Percentiles rank a stretch among this genome's conserved stretches.
Evolutionary conservation across 2,329 filamentous ascomycete species (phyloP).

Genomic region (Waltergamsia citrina): DNA sequence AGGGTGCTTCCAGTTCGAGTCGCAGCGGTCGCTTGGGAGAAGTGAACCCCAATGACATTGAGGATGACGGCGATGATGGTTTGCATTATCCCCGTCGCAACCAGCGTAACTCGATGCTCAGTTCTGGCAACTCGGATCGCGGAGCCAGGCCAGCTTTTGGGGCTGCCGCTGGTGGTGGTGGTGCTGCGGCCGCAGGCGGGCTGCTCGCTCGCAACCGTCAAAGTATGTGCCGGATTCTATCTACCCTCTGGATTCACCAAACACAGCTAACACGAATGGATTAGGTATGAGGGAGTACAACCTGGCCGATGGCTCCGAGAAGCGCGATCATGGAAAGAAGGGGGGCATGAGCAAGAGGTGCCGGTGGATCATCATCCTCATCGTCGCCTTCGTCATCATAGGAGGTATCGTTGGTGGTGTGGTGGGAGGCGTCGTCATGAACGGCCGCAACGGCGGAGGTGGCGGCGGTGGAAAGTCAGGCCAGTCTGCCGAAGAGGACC

Average conservation of each 20-base stretch:
- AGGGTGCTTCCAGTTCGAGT: slow-evolving; percentile 38
- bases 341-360: slow-evolving; percentile 53
- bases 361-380: slow-evolving; percentile 57
- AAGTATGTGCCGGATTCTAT: slow-evolving; percentile 7
- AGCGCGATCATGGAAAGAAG: slow-evolving; percentile 53
- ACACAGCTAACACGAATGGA: background rate
- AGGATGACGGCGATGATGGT: slow-evolving; percentile 83
- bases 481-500: slow-evolving; percentile 50
- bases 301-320: slow-evolving; percentile 38
- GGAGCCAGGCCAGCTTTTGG: slow-evolving; percentile 12
- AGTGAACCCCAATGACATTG: slow-evolving; percentile 71
- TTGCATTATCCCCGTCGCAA: slow-evolving; percentile 41
- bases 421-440: slow-evolving; percentile 61
- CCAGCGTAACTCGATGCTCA: slow-evolving; percentile 49
- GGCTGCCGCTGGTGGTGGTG: slow-evolving; percentile 34
- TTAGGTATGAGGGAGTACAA: slow-evolving; percentile 20
- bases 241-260: no score
- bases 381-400: slow-evolving; percentile 56
- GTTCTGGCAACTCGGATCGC: slow-evolving; percentile 32
- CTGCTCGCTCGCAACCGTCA: slow-evolving; percentile 14
- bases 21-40: slow-evolving; percentile 39
- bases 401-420: slow-evolving; percentile 66
- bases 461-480: slow-evolving; percentile 16
- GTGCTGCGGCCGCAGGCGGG: slow-evolving; percentile 29
- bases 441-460: slow-evolving; percentile 28